Evolutionary conservation across 768 basidiomycete genomes (phyloP).

Genomic region (Melanogaster broomeanus): DNA sequence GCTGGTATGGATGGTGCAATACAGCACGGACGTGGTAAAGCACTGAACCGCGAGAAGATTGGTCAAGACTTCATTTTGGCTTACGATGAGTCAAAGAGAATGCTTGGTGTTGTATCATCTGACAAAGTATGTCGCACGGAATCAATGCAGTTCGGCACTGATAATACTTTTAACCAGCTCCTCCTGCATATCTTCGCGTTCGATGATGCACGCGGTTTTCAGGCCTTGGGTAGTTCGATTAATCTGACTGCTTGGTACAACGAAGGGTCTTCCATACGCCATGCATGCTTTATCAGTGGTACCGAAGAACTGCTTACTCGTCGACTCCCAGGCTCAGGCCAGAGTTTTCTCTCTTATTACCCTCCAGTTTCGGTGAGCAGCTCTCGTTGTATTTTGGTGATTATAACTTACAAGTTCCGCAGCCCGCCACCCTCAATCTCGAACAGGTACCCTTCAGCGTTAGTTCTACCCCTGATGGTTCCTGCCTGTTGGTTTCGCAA

Average conservation of each 20-base stretch:
- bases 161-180: conserved; percentile 14
- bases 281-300: conserved; percentile 44
- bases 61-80: conserved; percentile 47
- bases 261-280: conserved; percentile 25
- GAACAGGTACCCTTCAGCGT: conserved; percentile 30
- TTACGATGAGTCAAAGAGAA: conserved; percentile 53
- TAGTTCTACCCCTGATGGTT: conserved; percentile 49
- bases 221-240: conserved; percentile 39
- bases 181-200: conserved; percentile 45
- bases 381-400: background rate
- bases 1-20: conserved; percentile 35
- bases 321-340: conserved; percentile 41
- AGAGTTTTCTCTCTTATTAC: conserved; percentile 50
- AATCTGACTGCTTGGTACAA: conserved; percentile 46
- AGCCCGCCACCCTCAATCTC: conserved; percentile 45
- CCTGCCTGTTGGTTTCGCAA: conserved; percentile 42
- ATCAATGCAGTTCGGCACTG: background rate
- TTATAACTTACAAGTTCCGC: background rate
- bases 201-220: conserved; percentile 44
- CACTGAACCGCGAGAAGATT: conserved; percentile 46
- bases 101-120: conserved; percentile 46
- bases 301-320: conserved; percentile 49
- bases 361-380: conserved; percentile 47
- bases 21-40: conserved; percentile 24
- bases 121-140: conserved; percentile 35